Evolutionary conservation across 345 rosid species (phyloP), one percentile per base, ranked within the genome.

Genomic region (Raphanus raphanistrum): DNA sequence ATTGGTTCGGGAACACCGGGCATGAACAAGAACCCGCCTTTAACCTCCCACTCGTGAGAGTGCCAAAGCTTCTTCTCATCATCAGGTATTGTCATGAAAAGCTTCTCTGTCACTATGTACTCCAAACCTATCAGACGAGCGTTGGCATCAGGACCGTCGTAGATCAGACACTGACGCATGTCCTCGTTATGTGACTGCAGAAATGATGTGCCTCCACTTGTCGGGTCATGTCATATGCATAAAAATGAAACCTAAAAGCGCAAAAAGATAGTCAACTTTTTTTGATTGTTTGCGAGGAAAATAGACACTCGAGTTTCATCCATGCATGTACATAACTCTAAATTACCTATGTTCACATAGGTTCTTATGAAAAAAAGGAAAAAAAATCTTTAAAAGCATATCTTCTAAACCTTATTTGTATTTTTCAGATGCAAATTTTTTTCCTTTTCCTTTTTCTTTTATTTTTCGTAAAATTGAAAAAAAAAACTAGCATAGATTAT

Each of bases 131-230:
- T 88, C 7, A 90, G 87, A 33, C 86, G 87, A 2, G 88, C 90
- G 5, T 87, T 82, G 0, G 85, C 15, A 1, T 84, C 86, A 0
- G 88, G 82, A 80, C 90, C 50, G 62, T 87, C 86, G 82, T 88
- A 90, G 38, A 94, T 82, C 11, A 94, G 82, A 72, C 98, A 94
- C 71, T 94, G 98, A 72, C 94, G 74, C 91, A 92, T 82, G 66
- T 90, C 93, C 63, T 94, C 95, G 81, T 90, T 77, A 82, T 86
- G 78, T 89, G 93, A 0, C 86, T 86, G 32, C 97, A 92, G 73
- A 77, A 92, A 84, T 90, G 97, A 75, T 89, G 94, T 4, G 91
- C 90, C 80, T 88, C 96, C 21, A 92, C 89, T 80, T 94, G 93
- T 57, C 93, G 77, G 5, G 88, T 88, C 95, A 94, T 90, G 84